These are phyloP conservation scores for Nicotiana tabacum DNA, from an alignment of 257 asterid genomes.

Conservation along the genomic window DNA sequence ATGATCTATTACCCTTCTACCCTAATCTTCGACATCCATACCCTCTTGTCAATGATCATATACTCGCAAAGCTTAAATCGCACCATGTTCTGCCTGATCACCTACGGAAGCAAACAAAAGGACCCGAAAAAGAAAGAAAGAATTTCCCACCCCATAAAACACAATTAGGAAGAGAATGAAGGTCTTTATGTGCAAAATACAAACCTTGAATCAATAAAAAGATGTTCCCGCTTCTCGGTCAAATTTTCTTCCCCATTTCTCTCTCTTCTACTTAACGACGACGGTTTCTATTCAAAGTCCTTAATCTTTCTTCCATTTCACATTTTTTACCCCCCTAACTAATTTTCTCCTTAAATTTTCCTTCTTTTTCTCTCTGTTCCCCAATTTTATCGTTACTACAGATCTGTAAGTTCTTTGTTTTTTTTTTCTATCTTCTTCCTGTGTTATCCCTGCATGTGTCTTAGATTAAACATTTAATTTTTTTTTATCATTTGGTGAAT, in stretches of 20 bases:
- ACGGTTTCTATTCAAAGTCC: slow-evolving; percentile 39
- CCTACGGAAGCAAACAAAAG: no score
- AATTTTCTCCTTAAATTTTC: slow-evolving; percentile 2
- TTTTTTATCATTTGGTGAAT: not conserved
- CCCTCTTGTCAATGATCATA: no score
- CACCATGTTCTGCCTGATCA: no score
- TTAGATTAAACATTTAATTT: not conserved
- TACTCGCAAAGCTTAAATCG: no score
- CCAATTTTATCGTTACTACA: slow-evolving; percentile 11
- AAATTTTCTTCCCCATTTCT: not conserved
- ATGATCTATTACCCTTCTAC: no score
- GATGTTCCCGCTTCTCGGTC: slow-evolving; percentile 48
- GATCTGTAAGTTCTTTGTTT: slow-evolving; percentile 20
- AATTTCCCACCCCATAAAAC: no score
- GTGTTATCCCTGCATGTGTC: not conserved
- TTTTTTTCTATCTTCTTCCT: not conserved
- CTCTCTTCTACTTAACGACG: slow-evolving; percentile 7
- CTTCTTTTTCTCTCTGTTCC: not conserved
- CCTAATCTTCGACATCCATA: no score
- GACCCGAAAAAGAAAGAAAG: no score
- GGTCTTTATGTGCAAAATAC: slow-evolving; percentile 24
- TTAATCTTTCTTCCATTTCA: not conserved
- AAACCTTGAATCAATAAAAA: not conserved
- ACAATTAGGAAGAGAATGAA: not conserved
- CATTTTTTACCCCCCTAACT: not conserved